Conservation (phyloP, 176 grass and related monocot genomes). For the Paspalum vaginatum region DNA sequence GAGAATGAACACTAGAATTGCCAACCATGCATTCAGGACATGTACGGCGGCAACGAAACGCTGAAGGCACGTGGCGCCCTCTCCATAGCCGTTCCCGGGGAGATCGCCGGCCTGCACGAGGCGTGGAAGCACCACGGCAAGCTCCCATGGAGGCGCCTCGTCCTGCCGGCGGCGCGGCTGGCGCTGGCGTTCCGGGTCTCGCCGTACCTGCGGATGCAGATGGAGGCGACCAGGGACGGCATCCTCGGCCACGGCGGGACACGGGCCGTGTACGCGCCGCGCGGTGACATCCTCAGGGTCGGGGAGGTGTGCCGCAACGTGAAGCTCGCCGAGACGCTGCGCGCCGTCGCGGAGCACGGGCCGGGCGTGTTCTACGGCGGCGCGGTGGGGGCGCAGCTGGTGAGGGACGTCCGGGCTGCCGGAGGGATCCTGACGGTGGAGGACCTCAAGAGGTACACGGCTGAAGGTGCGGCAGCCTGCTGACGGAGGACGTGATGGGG, state of each 20-base stretch:
- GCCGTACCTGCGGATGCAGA: slow-evolving; percentile 81
- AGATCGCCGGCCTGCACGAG: slow-evolving; percentile 69
- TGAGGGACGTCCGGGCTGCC: slow-evolving; percentile 55
- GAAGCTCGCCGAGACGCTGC: slow-evolving; percentile 58
- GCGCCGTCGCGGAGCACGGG: slow-evolving; percentile 53
- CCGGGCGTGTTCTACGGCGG: slow-evolving; percentile 69
- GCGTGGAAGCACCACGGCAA: slow-evolving; percentile 84
- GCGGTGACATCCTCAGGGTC: slow-evolving; percentile 56
- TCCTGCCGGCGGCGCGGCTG: slow-evolving; percentile 58
- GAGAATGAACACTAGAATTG: neutral
- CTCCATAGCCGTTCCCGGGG: slow-evolving; percentile 76
- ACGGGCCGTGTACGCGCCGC: slow-evolving; percentile 50
- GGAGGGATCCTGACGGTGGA: slow-evolving; percentile 73
- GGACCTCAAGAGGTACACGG: slow-evolving; percentile 66
- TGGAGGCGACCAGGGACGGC: slow-evolving; percentile 58
- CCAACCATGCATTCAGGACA: slow-evolving; percentile 57
- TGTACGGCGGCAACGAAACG: slow-evolving; percentile 69
- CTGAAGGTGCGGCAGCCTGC: slow-evolving; percentile 68
- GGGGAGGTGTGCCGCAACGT: slow-evolving; percentile 70
- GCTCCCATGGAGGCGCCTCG: slow-evolving; percentile 75
- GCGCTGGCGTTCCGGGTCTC: slow-evolving; percentile 71
- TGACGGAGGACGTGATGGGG: slow-evolving; percentile 55
- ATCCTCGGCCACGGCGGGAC: slow-evolving; percentile 66
- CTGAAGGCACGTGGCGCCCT: slow-evolving; percentile 72
- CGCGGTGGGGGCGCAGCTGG: slow-evolving; percentile 44